Conservation (phyloP, 176 grass and related monocot genomes). For the Dactylis glomerata region DNA sequence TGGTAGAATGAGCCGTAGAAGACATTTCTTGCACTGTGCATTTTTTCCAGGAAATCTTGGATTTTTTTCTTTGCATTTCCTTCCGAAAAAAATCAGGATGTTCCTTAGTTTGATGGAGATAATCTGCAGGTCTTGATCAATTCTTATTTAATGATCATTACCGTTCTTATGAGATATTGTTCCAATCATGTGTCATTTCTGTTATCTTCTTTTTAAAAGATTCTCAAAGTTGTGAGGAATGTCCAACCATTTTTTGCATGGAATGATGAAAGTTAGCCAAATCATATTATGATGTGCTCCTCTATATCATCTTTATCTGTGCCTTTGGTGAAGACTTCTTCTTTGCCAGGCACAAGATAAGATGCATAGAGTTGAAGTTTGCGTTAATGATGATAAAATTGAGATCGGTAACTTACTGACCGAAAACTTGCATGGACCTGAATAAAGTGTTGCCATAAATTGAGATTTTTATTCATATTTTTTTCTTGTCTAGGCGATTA, state of each 20-base stretch:
- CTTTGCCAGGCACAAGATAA: neutral
- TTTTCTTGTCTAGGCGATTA: neutral
- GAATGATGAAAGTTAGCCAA: conserved; percentile 11
- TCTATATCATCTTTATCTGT: neutral
- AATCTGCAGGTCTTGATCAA: too few species aligned
- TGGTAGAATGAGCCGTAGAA: too few species aligned
- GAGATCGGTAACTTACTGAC: neutral
- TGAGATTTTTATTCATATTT: neutral
- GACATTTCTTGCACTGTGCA: too few species aligned
- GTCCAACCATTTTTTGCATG: neutral
- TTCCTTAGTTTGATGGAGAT: too few species aligned
- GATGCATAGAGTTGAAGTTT: neutral
- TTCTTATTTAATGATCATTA: too few species aligned
- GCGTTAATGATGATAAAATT: neutral
- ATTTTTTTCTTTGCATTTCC: too few species aligned
- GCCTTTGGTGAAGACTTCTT: conserved; percentile 1
- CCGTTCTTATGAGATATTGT: too few species aligned
- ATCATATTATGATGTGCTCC: neutral
- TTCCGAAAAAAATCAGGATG: too few species aligned
- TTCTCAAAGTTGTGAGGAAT: neutral
- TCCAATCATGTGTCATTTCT: too few species aligned
- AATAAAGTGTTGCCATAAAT: neutral
- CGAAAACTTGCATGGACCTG: neutral
- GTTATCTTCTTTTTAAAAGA: neutral
- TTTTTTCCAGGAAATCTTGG: too few species aligned